phyloP scores from a whole-genome alignment of 768 basidiomycete genomes.

The Trametes villosa region DNA sequence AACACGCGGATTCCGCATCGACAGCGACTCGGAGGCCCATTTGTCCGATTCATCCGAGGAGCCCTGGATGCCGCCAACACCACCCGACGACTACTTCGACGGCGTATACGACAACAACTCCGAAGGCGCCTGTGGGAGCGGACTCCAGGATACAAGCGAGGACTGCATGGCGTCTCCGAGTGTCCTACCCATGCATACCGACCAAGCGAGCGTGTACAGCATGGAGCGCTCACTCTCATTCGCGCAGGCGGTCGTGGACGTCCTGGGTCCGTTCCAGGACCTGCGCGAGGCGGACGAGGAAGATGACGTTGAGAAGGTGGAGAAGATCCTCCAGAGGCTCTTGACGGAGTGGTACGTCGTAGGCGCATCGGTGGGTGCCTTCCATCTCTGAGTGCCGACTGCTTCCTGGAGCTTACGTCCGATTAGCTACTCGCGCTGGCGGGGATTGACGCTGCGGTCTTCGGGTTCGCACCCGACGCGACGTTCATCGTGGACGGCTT shows the following conservation, averaged over 20 bases:
- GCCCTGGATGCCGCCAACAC: constrained; percentile 11
- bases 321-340: constrained; percentile 51
- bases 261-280: constrained; percentile 61
- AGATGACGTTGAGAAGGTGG: constrained; percentile 46
- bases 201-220: constrained; percentile 28
- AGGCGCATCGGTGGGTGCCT: constrained; percentile 57
- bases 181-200: constrained; percentile 22
- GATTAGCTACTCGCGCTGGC: constrained; percentile 62
- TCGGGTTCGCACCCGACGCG: constrained; percentile 57
- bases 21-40: constrained; percentile 46
- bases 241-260: constrained; percentile 39
- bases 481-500: constrained; percentile 53
- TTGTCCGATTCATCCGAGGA: constrained; percentile 30
- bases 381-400: not conserved
- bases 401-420: not conserved
- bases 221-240: constrained; percentile 28
- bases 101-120: constrained; percentile 8
- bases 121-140: not conserved
- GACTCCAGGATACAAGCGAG: not conserved
- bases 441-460: constrained; percentile 60
- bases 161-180: not conserved
- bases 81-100: constrained; percentile 22
- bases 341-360: constrained; percentile 68
- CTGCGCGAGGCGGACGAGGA: constrained; percentile 51
- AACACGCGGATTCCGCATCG: constrained; percentile 44